A percentile compares a stretch with the other conserved stretches of the same genome.
Evolutionary conservation across 192 early-diverging fungal species (phyloP).

Genomic region (Coemansia sp.): DNA sequence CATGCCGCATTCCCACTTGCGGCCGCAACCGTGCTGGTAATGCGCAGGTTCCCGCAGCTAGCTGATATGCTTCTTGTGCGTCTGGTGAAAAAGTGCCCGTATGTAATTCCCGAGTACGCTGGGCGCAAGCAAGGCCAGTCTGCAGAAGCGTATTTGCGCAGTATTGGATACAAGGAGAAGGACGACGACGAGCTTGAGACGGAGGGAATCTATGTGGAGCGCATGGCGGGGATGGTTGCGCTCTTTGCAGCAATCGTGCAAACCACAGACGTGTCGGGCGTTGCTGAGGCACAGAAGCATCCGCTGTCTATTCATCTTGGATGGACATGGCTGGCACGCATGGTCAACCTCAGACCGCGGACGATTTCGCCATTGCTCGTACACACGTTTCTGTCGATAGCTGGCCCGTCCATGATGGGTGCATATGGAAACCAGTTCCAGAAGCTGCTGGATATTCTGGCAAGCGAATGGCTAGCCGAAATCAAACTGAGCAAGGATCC

Average conservation of each 20-base stretch:
- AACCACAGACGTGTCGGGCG: conserved; percentile 10
- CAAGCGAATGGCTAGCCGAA: conserved; percentile 66
- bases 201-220: conserved; percentile 34
- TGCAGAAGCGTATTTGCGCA: conserved; percentile 26
- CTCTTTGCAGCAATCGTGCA: conserved; percentile 48
- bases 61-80: conserved; percentile 40
- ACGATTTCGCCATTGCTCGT: conserved; percentile 44
- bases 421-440: conserved; percentile 40
- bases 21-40: conserved; percentile 26
- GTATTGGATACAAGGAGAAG: conserved; percentile 38
- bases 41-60: conserved; percentile 27
- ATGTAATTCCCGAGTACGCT: conserved; percentile 37
- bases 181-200: conserved; percentile 41
- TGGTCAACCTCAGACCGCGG: conserved; percentile 35
- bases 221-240: conserved; percentile 49
- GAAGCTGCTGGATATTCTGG: conserved; percentile 55
- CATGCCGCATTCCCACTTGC: conserved; percentile 45
- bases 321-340: conserved; percentile 52
- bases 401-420: conserved; percentile 34
- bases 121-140: conserved; percentile 16
- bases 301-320: conserved; percentile 25
- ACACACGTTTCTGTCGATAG: conserved; percentile 39
- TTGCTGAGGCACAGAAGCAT: conserved; percentile 11
- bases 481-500: conserved; percentile 61
- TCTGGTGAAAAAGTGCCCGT: conserved; percentile 52